Conservation (phyloP, 345 rosid genomes). For the Populus simonii region DNA sequence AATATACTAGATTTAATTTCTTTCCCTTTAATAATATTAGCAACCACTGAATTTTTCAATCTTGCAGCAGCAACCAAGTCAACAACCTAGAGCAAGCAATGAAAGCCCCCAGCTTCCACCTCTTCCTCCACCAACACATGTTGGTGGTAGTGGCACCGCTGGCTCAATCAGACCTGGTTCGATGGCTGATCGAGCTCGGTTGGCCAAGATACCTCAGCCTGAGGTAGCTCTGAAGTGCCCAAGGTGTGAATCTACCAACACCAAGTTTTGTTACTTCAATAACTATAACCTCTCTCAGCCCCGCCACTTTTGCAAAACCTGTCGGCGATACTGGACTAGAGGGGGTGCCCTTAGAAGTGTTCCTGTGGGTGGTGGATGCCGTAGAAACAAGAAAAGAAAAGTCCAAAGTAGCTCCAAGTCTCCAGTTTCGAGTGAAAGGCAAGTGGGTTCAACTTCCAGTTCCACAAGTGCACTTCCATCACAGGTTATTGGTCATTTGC, state of each 20-base stretch:
- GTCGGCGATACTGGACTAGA: conserved; percentile 81
- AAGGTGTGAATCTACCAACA: conserved; percentile 69
- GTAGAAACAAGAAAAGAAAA: conserved; percentile 63
- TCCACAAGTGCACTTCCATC: conserved; percentile 37
- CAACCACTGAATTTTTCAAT: neutral
- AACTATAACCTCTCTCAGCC: conserved; percentile 80
- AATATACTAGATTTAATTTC: conserved; percentile 42
- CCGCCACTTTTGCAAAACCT: conserved; percentile 76
- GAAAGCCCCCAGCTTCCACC: conserved; percentile 46
- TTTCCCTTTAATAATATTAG: conserved; percentile 14
- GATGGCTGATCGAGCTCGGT: conserved; percentile 66
- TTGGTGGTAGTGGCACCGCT: conserved; percentile 28
- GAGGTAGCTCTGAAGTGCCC: conserved; percentile 64
- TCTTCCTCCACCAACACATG: conserved; percentile 39
- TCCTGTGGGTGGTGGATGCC: conserved; percentile 79
- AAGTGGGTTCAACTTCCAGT: conserved; percentile 24
- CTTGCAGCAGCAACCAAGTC: conserved; percentile 44
- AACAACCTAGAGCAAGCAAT: conserved; percentile 24
- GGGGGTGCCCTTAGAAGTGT: conserved; percentile 74
- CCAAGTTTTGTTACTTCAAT: conserved; percentile 83
- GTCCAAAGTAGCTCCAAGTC: conserved; percentile 40
- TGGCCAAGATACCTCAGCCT: conserved; percentile 60
- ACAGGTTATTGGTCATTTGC: conserved; percentile 36
- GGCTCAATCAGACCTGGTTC: conserved; percentile 58
- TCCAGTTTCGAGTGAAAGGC: conserved; percentile 29